Percentiles rank a stretch among this genome's conserved stretches.
Evolutionary conservation across 2,329 filamentous ascomycete genomes (phyloP).

Genomic region (Penicillium polonicum): DNA sequence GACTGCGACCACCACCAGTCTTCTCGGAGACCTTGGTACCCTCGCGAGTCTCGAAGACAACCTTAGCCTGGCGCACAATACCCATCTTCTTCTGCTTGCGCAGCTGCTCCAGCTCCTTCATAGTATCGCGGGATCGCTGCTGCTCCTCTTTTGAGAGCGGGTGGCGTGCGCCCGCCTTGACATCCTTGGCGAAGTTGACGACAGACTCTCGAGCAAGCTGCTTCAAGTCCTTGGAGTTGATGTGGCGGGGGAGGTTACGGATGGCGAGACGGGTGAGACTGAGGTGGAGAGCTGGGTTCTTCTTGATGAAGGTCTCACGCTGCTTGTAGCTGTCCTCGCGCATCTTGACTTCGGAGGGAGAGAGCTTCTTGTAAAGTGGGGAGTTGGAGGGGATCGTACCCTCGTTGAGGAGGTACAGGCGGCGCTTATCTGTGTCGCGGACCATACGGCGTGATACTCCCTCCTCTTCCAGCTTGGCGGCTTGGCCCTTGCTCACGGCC

Average conservation of each 20-base stretch:
- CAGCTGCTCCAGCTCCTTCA: conserved; percentile 74
- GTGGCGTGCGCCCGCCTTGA: conserved; percentile 71
- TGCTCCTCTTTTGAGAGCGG: conserved; percentile 89
- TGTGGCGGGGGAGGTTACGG: conserved; percentile 81
- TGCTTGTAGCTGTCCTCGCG: conserved; percentile 83
- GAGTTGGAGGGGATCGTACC: conserved; percentile 78
- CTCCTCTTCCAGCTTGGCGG: conserved; percentile 70
- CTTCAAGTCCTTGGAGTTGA: conserved; percentile 86
- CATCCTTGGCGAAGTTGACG: conserved; percentile 89
- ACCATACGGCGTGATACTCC: conserved; percentile 62
- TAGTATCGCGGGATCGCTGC: conserved; percentile 73
- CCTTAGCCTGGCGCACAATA: conserved; percentile 87
- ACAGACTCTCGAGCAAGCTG: conserved; percentile 87
- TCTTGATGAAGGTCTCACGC: conserved; percentile 84
- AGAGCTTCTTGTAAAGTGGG: conserved; percentile 71
- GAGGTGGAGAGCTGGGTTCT: conserved; percentile 84
- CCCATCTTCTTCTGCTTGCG: conserved; percentile 81
- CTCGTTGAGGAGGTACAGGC: conserved; percentile 83
- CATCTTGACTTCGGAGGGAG: conserved; percentile 79
- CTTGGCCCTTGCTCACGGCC: conserved; percentile 81
- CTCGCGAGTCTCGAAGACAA: conserved; percentile 85
- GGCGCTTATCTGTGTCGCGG: conserved; percentile 81
- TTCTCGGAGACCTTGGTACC: conserved; percentile 80
- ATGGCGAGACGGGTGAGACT: conserved; percentile 87
- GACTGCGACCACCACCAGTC: conserved; percentile 74